Base-by-base conservation (phyloP, 2,329 filamentous ascomycete species). In the Aspergillus sp. region DNA sequence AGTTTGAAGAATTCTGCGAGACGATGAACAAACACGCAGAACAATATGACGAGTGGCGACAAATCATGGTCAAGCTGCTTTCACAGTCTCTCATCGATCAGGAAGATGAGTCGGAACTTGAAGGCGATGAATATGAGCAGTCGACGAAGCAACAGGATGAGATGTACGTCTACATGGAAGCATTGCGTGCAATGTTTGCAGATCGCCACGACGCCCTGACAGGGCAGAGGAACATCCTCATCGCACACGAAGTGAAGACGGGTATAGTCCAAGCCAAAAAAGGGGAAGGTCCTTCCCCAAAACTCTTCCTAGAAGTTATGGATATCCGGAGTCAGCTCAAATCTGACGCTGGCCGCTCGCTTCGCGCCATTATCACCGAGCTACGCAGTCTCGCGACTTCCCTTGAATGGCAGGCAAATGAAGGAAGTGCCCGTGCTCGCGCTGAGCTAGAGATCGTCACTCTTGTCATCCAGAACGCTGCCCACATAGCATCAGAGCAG, bases 71-170 rank as follows among this genome's bases (percentile, higher is more conserved):
- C 16, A 80, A 87, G 49, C 81, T 93, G 17, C 78, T 96, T 9
- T 73, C 88, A 10, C 81, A 85, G 54, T 84, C 89, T 0, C 78
- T 97, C 1, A 84, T 97, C 16, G 94, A 97, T 60, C 85, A 94
- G 64, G 90, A 95, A 38, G 84, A 84, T 14, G 77, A 76, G n/a
- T 72, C 81, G 9, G 90, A 95, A 52, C 81, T 85, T 2, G 93
- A 90, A 10, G 94, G 94, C 20, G 87, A 96, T 53, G 94, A 97
- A 67, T 94, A 96, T 57, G 88, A 90, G 60, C 83, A 89, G 30
- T 95, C 93, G 0, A 90, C 91, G 0, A 89, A 89, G 67, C 82
- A 87, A 43, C 93, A 97, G 71, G 93, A 96, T 55, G 85, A 95
- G 65, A 82, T 96, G 40, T 89, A 93, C 71, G 89, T 89, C 6